Percentiles rank a stretch among this genome's conserved stretches.
Evolutionary conservation across 1,139 yeast species (phyloP).

Genomic region (Torulaspora globosa): DNA sequence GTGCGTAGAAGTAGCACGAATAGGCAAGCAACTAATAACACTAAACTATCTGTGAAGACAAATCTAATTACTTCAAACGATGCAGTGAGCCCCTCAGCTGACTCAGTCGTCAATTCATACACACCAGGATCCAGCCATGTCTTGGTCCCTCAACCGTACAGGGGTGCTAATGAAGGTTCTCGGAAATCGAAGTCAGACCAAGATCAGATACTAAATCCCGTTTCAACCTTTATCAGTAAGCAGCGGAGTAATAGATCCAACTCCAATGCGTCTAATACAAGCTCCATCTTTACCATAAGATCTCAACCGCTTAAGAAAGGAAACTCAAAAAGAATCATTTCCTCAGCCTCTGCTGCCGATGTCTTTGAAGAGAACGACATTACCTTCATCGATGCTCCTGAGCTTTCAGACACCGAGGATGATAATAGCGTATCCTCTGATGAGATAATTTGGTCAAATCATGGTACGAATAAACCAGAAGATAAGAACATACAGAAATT

Average conservation of each 20-base stretch:
- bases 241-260: slow-evolving; percentile 27
- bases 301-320: slow-evolving; percentile 52
- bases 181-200: slow-evolving; percentile 18
- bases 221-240: slow-evolving; percentile 17
- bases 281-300: slow-evolving; percentile 24
- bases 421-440: slow-evolving; percentile 26
- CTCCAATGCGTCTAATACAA: slow-evolving; percentile 26
- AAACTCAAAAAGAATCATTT: slow-evolving; percentile 48
- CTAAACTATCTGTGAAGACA: slow-evolving; percentile 21
- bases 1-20: slow-evolving; percentile 21
- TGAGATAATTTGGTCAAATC: slow-evolving; percentile 22
- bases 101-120: slow-evolving; percentile 35
- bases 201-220: slow-evolving; percentile 15
- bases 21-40: slow-evolving; percentile 13
- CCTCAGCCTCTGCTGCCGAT: slow-evolving; percentile 42
- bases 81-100: slow-evolving; percentile 19
- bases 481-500: slow-evolving; percentile 1
- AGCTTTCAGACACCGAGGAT: slow-evolving; percentile 45
- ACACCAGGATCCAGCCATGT: slow-evolving; percentile 43
- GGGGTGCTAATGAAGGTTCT: slow-evolving; percentile 34
- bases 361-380: slow-evolving; percentile 65
- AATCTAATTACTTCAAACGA: slow-evolving; percentile 7
- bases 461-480: not conserved
- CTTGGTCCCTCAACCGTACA: slow-evolving; percentile 42
- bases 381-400: slow-evolving; percentile 71